phyloP scores from a whole-genome alignment of 805 yeast genomes.

The Metschnikowia lochheadii region DNA sequence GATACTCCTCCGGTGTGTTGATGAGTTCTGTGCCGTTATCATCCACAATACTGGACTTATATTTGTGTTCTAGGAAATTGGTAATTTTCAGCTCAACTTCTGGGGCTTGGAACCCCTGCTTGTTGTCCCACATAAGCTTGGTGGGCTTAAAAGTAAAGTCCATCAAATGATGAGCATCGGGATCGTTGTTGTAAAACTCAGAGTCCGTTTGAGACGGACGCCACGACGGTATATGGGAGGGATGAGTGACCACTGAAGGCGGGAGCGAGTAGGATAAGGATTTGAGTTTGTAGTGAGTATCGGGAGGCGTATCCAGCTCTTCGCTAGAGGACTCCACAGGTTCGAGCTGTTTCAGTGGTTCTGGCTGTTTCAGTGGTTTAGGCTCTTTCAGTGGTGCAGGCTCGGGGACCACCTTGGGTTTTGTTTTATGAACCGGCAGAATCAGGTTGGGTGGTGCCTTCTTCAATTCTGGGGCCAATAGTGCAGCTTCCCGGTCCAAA shows the following conservation, averaged over 20 bases:
- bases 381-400: not conserved
- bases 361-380: not conserved
- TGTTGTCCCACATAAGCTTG: constrained; percentile 11
- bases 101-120: constrained; percentile 21
- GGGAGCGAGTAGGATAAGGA: constrained; percentile 30
- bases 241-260: constrained; percentile 38
- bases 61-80: constrained; percentile 25
- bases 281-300: constrained; percentile 26
- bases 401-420: not conserved
- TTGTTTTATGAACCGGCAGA: not conserved
- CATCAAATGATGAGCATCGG: constrained; percentile 18
- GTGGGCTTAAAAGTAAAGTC: constrained; percentile 15
- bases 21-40: constrained; percentile 31
- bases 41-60: constrained; percentile 35
- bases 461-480: not conserved
- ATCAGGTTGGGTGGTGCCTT: not conserved
- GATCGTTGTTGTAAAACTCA: constrained; percentile 15
- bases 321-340: not conserved
- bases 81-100: constrained; percentile 24
- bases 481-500: constrained; percentile 16
- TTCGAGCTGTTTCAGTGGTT: not conserved
- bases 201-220: constrained; percentile 24
- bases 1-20: constrained; percentile 52
- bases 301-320: constrained; percentile 5
- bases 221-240: constrained; percentile 43